phyloP scores from a whole-genome alignment of 2,329 filamentous ascomycete species.

The Aureobasidium namibiae region DNA sequence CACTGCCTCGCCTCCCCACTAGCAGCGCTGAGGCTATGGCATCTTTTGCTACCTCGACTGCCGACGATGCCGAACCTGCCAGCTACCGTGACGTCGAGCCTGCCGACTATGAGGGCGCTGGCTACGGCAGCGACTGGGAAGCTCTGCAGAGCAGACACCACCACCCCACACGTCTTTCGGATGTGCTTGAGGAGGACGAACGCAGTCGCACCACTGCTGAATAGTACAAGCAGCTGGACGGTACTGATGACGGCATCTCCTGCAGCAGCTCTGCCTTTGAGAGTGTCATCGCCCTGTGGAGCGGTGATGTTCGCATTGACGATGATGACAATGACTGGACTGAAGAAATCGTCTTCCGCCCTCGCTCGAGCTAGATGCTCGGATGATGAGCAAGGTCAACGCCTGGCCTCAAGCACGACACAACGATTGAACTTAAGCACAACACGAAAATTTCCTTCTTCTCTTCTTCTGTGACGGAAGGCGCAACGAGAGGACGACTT shows the following conservation, averaged over 20 bases:
- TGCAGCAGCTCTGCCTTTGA: not conserved
- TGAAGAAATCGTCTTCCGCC: not conserved
- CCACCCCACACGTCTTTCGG: slow-evolving; percentile 79
- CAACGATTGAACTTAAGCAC: no score
- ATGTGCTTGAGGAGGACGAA: slow-evolving; percentile 82
- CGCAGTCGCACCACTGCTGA: slow-evolving; percentile 26
- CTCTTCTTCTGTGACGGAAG: not conserved
- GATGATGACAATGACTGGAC: not conserved
- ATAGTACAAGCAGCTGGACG: not conserved
- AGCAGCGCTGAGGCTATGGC: slow-evolving; percentile 28
- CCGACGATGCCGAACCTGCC: slow-evolving; percentile 7
- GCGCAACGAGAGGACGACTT: not conserved
- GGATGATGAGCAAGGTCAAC: not conserved
- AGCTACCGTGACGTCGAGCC: slow-evolving; percentile 20
- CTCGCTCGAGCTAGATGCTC: not conserved
- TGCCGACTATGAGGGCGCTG: slow-evolving; percentile 41
- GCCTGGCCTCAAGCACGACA: not conserved
- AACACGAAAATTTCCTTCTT: not conserved
- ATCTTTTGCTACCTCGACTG: slow-evolving; percentile 17
- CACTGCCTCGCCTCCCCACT: slow-evolving; percentile 21
- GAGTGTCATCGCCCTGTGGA: not conserved
- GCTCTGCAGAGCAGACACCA: slow-evolving; percentile 64
- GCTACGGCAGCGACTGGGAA: slow-evolving; percentile 59
- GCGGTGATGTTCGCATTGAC: not conserved
- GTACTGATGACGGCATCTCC: not conserved